phyloP scores from a whole-genome alignment of 768 basidiomycete genomes.

The Chlorophyllum brunneum region DNA sequence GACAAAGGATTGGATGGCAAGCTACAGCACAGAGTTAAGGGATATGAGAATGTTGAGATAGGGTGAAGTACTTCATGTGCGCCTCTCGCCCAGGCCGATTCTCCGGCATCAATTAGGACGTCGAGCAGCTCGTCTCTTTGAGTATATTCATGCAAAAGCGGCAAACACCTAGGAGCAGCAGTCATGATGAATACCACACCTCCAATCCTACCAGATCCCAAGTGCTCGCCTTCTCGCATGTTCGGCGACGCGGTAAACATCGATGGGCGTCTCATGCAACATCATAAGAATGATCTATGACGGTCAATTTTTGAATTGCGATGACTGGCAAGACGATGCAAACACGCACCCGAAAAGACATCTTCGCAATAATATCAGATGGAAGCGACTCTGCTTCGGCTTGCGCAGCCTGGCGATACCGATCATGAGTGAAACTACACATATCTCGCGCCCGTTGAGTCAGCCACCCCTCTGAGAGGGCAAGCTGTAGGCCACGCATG shows the following conservation, averaged over 20 bases:
- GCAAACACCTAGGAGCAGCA: slow-evolving; percentile 44
- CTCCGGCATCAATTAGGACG: slow-evolving; percentile 63
- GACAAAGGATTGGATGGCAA: slow-evolving; percentile 58
- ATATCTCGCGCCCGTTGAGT: slow-evolving; percentile 69
- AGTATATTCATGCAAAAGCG: slow-evolving; percentile 55
- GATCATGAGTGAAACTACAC: slow-evolving; percentile 73
- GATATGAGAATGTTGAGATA: not conserved
- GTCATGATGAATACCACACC: not conserved
- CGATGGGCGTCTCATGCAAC: slow-evolving; percentile 56
- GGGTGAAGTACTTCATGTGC: slow-evolving; percentile 60
- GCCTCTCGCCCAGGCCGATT: slow-evolving; percentile 67
- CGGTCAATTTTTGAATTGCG: not conserved
- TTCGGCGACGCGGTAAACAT: slow-evolving; percentile 68
- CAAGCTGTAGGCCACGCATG: slow-evolving; percentile 65
- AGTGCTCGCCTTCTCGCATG: slow-evolving; percentile 53
- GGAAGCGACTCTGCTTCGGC: slow-evolving; percentile 52
- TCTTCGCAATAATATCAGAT: slow-evolving; percentile 49
- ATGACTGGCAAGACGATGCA: not conserved
- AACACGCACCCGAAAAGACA: slow-evolving; percentile 59
- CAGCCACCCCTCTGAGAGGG: slow-evolving; percentile 71
- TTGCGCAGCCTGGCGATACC: slow-evolving; percentile 70
- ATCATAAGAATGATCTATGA: slow-evolving; percentile 68
- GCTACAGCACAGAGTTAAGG: slow-evolving; percentile 28
- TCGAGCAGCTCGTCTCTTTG: slow-evolving; percentile 58
- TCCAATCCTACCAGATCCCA: not conserved